These are phyloP conservation scores for Platanthera zijinensis DNA, from an alignment of 106 monocot species.

Conservation along the genomic window DNA sequence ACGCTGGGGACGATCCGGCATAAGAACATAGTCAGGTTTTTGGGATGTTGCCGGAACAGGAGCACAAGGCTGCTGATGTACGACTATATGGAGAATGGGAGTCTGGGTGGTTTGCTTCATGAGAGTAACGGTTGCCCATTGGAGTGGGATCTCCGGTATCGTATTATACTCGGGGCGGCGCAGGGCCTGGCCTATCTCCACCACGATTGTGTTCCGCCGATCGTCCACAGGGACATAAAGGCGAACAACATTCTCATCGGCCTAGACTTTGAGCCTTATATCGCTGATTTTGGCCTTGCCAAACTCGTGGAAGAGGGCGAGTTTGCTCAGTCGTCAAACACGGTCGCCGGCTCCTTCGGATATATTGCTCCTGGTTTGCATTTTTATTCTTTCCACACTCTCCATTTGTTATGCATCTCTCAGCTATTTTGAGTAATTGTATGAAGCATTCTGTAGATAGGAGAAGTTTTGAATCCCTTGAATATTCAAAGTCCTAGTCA, in stretches of 20 bases:
- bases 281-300: slow-evolving; percentile 91
- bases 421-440: no score
- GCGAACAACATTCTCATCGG: slow-evolving; percentile 94
- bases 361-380: slow-evolving; percentile 89
- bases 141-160: slow-evolving; percentile 80
- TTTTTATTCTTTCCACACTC: background rate
- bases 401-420: background rate
- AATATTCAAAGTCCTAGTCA: no score
- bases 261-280: slow-evolving; percentile 72
- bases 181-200: slow-evolving; percentile 87
- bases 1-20: slow-evolving; percentile 84
- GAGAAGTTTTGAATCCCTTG: no score
- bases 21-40: slow-evolving; percentile 90
- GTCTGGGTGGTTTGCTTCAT: slow-evolving; percentile 70
- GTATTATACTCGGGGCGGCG: slow-evolving; percentile 75
- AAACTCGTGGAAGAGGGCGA: slow-evolving; percentile 84
- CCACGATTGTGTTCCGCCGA: slow-evolving; percentile 85
- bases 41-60: slow-evolving; percentile 90
- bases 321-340: slow-evolving; percentile 61
- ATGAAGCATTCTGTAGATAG: no score
- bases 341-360: slow-evolving; percentile 92
- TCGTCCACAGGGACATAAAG: slow-evolving; percentile 88
- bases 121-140: slow-evolving; percentile 53
- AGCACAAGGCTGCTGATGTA: slow-evolving; percentile 80
- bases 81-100: slow-evolving; percentile 95